Conservation (phyloP, 208 protist species). For the Phytomonas francai region DNA sequence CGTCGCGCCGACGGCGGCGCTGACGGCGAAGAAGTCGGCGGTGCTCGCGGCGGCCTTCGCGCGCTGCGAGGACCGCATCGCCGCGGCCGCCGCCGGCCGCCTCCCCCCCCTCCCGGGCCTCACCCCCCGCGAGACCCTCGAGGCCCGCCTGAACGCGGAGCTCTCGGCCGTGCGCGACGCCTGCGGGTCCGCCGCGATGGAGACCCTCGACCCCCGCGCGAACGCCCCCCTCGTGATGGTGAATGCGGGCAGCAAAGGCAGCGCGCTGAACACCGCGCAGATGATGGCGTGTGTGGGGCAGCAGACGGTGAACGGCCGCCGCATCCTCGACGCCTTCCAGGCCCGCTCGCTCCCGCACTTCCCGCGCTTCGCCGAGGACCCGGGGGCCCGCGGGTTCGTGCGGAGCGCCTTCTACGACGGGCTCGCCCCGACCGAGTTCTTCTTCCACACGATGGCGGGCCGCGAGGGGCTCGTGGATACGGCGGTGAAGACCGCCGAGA, state of each 20-base stretch:
- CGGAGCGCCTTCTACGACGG: constrained; percentile 98
- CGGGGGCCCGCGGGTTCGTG: constrained; percentile 97
- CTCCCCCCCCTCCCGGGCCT: constrained; percentile 93
- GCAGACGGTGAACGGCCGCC: constrained; percentile 96
- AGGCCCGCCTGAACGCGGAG: constrained; percentile 92
- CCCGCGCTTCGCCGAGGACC: constrained; percentile 65
- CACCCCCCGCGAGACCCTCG: constrained; percentile 91
- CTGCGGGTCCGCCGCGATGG: constrained; percentile 93
- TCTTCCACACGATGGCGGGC: constrained; percentile 99
- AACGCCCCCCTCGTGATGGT: constrained; percentile 99
- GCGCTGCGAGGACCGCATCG: constrained; percentile 90
- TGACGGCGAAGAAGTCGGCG: constrained; percentile 88
- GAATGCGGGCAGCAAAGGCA: constrained; percentile 95
- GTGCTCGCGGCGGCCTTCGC: constrained; percentile 92
- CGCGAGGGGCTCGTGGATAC: constrained; percentile 98
- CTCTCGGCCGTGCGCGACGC: constrained; percentile 97
- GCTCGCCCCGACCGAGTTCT: constrained; percentile 98
- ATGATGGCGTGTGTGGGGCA: constrained; percentile 99
- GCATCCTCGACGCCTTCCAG: constrained; percentile 97
- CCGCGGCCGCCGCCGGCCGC: constrained; percentile 85
- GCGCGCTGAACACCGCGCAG: constrained; percentile 99
- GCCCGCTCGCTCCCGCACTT: constrained; percentile 99
- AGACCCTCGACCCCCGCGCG: constrained; percentile 84
- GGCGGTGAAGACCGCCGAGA: constrained; percentile 99
- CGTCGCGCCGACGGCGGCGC: constrained; percentile 87